Percentiles rank a stretch among this genome's conserved stretches.
These are phyloP conservation scores for Pseudogymnoascus sp. DNA, from an alignment of 2,329 filamentous ascomycete genomes.

Conservation along the genomic window DNA sequence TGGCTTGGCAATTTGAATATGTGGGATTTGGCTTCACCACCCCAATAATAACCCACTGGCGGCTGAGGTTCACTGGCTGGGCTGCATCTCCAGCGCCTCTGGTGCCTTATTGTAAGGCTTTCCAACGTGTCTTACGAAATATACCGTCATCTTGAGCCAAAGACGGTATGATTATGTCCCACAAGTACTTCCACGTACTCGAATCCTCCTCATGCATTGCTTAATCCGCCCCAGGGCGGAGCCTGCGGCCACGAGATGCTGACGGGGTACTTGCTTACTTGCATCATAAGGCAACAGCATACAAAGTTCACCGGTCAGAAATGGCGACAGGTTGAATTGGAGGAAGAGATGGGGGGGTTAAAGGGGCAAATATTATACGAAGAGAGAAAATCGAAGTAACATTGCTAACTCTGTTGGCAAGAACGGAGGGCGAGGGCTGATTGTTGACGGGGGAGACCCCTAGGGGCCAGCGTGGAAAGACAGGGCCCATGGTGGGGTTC, in stretches of 20 bases:
- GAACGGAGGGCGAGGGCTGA: not conserved
- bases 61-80: not conserved
- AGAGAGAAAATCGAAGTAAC: not conserved
- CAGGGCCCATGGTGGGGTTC: not conserved
- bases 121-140: not conserved
- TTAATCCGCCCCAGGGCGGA: not conserved
- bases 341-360: not conserved
- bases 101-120: not conserved
- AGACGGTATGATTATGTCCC: not conserved
- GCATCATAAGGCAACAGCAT: not conserved
- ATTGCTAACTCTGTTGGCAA: not conserved
- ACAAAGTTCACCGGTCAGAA: not conserved
- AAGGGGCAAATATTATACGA: conserved; percentile 1
- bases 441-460: conserved; percentile 2
- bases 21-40: not conserved
- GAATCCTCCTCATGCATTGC: not conserved
- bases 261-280: conserved; percentile 1
- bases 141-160: not conserved
- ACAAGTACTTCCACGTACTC: not conserved
- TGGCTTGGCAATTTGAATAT: not conserved
- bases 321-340: not conserved
- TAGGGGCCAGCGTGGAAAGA: not conserved
- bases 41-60: not conserved
- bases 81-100: not conserved
- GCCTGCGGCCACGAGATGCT: not conserved